phyloP scores from a whole-genome alignment of 441 rosid genomes.

The Euphorbia neoarborescens region DNA sequence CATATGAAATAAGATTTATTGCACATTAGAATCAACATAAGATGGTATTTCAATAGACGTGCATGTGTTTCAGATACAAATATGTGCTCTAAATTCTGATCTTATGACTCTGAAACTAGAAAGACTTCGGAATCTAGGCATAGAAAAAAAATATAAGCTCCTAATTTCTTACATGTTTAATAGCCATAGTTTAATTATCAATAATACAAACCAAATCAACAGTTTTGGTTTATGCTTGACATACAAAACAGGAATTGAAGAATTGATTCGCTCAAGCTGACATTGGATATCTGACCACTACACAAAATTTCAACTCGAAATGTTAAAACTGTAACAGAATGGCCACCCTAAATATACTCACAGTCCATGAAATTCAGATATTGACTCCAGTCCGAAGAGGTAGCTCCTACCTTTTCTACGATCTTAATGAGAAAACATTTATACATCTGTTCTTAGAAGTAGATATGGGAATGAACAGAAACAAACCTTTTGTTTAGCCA shows the following conservation, averaged over 20 bases:
- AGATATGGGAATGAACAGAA: neutral
- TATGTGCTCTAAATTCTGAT: neutral
- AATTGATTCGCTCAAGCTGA: neutral
- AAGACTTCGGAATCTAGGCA: neutral
- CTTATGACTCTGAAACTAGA: neutral
- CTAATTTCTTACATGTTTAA: neutral
- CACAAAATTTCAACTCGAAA: slow-evolving; percentile 1
- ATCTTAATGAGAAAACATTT: neutral
- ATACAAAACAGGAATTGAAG: neutral
- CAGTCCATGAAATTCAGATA: too few species aligned
- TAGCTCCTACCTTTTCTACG: neutral
- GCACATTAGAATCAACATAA: neutral
- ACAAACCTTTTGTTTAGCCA: neutral
- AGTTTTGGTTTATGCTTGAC: neutral
- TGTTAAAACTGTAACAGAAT: neutral
- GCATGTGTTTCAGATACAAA: slow-evolving; percentile 1
- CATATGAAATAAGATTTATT: neutral
- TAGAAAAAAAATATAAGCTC: neutral
- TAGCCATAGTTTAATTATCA: neutral
- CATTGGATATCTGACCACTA: neutral
- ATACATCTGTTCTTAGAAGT: neutral
- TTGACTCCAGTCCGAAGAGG: neutral
- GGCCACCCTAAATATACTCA: neutral
- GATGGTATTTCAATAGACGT: neutral
- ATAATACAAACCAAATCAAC: neutral